Evolutionary conservation across 2,329 filamentous ascomycete species (phyloP), one percentile per base, ranked within the genome.

Genomic region (Curvularia eragrostidis): DNA sequence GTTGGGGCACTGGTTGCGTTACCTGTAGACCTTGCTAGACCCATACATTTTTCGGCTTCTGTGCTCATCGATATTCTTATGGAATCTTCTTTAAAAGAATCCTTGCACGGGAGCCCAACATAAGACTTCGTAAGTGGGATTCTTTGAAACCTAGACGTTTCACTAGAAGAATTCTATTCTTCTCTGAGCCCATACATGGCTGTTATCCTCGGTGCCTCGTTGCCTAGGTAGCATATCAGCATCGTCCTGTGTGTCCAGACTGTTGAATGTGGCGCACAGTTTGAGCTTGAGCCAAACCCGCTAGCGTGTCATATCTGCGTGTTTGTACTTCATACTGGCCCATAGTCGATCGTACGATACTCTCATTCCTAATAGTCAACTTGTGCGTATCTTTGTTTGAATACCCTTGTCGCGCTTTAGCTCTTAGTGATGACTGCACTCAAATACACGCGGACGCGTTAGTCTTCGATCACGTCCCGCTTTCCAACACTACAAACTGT

Each of bases 241-340:
- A 23, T 42, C 7, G 8, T n/a, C n/a, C n/a, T n/a, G n/a, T n/a
- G n/a, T n/a, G n/a, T n/a, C n/a, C n/a, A n/a, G n/a, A n/a, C n/a
- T n/a, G n/a, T n/a, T n/a, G n/a, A n/a, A 43, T 43, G 41, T 43
- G 41, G 26, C 23, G 13, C 21, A 9, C 7, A 26, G 18, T 7
- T 43, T 15, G 41, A 12, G 28, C 21, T n/a, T 43, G 44, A 53
- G 42, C 34, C 28, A 43, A 36, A n/a, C 19, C 28, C 1, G 23
- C 30, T 43, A 43, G 54, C 49, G 54, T 36, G 49, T 53, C 36
- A 24, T 30, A 32, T 41, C 48, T 43, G 49, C 42, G 43, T 53
- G 10, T 5, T n/a, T 36, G 15, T 5, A 15, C n/a, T 36, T 36
- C 34, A 8, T 36, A 13, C 32, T 34, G 15, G 32, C 32, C 28